phyloP scores from a whole-genome alignment of 2,329 filamentous ascomycete species.

The Colletotrichum paranaense region DNA sequence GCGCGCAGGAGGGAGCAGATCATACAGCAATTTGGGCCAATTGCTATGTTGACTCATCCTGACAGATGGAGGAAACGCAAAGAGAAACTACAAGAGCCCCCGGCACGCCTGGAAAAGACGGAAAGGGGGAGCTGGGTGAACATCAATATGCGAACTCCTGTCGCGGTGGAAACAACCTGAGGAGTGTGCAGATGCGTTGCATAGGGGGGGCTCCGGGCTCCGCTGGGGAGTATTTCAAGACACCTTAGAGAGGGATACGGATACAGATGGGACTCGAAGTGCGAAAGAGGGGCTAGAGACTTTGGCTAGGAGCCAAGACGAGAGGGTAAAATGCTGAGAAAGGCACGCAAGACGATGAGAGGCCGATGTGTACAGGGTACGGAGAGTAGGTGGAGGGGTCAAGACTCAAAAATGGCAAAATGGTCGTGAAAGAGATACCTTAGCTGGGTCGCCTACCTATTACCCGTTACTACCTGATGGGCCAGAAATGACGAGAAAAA shows the following conservation, averaged over 20 bases:
- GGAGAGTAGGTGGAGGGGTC: conserved; percentile 10
- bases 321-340: conserved; percentile 9
- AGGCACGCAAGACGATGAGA: conserved; percentile 14
- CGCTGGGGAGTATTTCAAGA: conserved; percentile 12
- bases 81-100: conserved; percentile 14
- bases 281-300: neutral
- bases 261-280: conserved; percentile 13
- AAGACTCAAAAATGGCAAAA: neutral
- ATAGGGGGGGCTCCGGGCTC: neutral
- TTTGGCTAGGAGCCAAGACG: neutral
- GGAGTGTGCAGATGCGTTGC: conserved; percentile 24
- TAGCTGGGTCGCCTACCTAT: neutral
- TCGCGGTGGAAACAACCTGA: conserved; percentile 16
- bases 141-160: conserved; percentile 24
- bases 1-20: conserved; percentile 39
- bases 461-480: neutral
- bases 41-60: conserved; percentile 39
- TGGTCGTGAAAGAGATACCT: neutral
- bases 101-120: neutral
- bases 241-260: conserved; percentile 1
- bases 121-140: neutral
- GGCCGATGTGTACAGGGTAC: conserved; percentile 13
- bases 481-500: neutral
- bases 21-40: conserved; percentile 34
- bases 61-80: neutral